phyloP scores from a whole-genome alignment of 805 yeast species.

The Hanseniaspora jakobsenii region DNA sequence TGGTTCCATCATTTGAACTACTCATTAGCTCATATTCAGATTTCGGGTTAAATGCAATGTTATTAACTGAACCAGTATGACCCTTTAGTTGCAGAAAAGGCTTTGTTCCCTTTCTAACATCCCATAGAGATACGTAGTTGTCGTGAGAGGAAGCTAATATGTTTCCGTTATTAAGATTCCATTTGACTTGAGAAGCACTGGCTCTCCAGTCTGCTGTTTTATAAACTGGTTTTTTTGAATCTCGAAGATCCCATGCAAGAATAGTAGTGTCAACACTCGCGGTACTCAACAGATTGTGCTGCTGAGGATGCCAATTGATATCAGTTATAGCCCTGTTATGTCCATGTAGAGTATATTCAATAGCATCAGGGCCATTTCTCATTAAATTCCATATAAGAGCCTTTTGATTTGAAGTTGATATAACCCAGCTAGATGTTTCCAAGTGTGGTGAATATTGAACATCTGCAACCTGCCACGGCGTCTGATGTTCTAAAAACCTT shows the following conservation, averaged over 20 bases:
- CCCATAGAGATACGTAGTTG: slow-evolving; percentile 75
- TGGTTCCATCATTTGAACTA: slow-evolving; percentile 75
- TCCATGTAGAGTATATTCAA: slow-evolving; percentile 76
- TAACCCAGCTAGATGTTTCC: slow-evolving; percentile 77
- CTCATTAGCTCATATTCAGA: slow-evolving; percentile 53
- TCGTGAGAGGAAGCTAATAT: slow-evolving; percentile 82
- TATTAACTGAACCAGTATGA: slow-evolving; percentile 78
- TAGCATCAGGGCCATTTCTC: slow-evolving; percentile 55
- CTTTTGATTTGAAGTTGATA: slow-evolving; percentile 88
- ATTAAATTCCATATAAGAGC: slow-evolving; percentile 89
- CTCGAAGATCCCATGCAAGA: slow-evolving; percentile 81
- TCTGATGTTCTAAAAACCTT: slow-evolving; percentile 79
- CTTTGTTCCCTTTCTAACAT: slow-evolving; percentile 63
- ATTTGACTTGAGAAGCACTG: slow-evolving; percentile 88
- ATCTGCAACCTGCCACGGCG: slow-evolving; percentile 97
- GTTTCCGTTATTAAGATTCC: slow-evolving; percentile 69
- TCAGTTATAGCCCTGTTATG: slow-evolving; percentile 93
- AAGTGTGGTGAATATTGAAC: slow-evolving; percentile 96
- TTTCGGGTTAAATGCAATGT: slow-evolving; percentile 66
- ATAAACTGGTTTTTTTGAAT: slow-evolving; percentile 59
- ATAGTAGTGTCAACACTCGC: slow-evolving; percentile 86
- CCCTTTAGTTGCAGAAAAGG: slow-evolving; percentile 62
- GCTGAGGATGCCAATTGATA: slow-evolving; percentile 77
- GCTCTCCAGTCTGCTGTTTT: slow-evolving; percentile 92
- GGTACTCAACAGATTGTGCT: slow-evolving; percentile 81